Evolutionary conservation across 2,329 filamentous ascomycete genomes (phyloP).

Genomic region (Scortechinia acanthostroma): DNA sequence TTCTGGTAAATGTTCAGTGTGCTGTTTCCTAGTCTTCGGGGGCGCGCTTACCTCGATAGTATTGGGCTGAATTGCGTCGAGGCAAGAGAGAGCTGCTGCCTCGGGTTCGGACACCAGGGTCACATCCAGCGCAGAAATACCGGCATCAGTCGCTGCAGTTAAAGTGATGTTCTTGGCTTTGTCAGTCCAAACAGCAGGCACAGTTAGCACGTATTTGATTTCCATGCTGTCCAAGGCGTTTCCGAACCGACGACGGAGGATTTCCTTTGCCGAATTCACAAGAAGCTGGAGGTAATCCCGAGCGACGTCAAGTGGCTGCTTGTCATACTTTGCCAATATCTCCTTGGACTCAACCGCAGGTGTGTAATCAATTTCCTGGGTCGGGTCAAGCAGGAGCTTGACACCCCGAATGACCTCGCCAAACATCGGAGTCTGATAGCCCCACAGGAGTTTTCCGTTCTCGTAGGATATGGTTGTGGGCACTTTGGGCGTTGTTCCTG

Average conservation of each 20-base stretch:
- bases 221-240: constrained; percentile 70
- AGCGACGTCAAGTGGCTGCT: constrained; percentile 73
- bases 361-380: constrained; percentile 75
- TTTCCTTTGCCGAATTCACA: constrained; percentile 73
- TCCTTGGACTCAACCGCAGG: constrained; percentile 71
- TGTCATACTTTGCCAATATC: constrained; percentile 67
- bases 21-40: too few relatives aligned
- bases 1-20: too few relatives aligned
- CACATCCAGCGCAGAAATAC: constrained; percentile 65
- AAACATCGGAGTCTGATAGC: constrained; percentile 75
- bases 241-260: constrained; percentile 66
- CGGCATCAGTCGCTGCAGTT: constrained; percentile 70
- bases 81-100: constrained; percentile 72
- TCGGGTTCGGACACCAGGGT: constrained; percentile 78
- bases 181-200: constrained; percentile 79
- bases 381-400: constrained; percentile 76
- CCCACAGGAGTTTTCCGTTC: constrained; percentile 60
- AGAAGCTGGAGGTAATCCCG: constrained; percentile 74
- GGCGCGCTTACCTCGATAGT: constrained; percentile 63
- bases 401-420: constrained; percentile 73
- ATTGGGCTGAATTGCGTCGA: constrained; percentile 74
- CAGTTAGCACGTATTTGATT: constrained; percentile 74
- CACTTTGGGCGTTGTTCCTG: constrained; percentile 80
- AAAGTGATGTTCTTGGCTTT: constrained; percentile 78
- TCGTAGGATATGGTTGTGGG: constrained; percentile 68